phyloP scores from a whole-genome alignment of 345 rosid genomes.

The Eutrema japonicum region DNA sequence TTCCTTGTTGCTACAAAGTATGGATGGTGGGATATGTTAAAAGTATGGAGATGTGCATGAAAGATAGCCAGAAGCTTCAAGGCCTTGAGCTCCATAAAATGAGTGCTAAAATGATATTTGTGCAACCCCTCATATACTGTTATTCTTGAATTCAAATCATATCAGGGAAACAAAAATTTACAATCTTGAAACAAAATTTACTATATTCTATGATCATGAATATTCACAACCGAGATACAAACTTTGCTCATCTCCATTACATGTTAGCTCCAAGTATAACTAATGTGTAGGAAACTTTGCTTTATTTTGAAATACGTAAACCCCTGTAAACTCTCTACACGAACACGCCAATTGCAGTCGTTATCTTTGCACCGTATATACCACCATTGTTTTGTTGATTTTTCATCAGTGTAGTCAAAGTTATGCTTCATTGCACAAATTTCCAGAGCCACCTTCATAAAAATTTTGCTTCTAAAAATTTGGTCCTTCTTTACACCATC shows the following conservation, averaged over 20 bases:
- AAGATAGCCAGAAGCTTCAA: constrained; percentile 25
- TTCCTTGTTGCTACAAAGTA: constrained; percentile 11
- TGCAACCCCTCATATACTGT: constrained; percentile 16
- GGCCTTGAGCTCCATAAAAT: constrained; percentile 9
- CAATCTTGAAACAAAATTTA: constrained; percentile 33
- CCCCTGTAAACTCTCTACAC: too few relatives aligned
- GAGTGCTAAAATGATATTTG: background rate
- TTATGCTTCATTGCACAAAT: too few relatives aligned
- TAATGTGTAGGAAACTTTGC: too few relatives aligned
- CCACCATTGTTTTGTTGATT: too few relatives aligned
- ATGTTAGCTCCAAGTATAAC: constrained; percentile 33
- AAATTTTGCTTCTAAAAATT: too few relatives aligned
- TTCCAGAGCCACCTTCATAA: too few relatives aligned
- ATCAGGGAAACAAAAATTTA: constrained; percentile 22
- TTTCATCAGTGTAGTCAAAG: too few relatives aligned
- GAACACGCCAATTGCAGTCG: too few relatives aligned
- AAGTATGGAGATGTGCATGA: constrained; percentile 13
- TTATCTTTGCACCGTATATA: too few relatives aligned
- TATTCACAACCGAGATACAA: constrained; percentile 33
- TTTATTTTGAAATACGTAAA: too few relatives aligned
- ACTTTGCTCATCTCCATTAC: constrained; percentile 26
- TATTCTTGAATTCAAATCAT: constrained; percentile 8
- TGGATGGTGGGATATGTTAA: background rate
- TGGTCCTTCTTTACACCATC: too few relatives aligned
- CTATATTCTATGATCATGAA: constrained; percentile 33